Evolutionary conservation across 2,329 filamentous ascomycete species (phyloP).

Genomic region (Scedosporium apiospermum): DNA sequence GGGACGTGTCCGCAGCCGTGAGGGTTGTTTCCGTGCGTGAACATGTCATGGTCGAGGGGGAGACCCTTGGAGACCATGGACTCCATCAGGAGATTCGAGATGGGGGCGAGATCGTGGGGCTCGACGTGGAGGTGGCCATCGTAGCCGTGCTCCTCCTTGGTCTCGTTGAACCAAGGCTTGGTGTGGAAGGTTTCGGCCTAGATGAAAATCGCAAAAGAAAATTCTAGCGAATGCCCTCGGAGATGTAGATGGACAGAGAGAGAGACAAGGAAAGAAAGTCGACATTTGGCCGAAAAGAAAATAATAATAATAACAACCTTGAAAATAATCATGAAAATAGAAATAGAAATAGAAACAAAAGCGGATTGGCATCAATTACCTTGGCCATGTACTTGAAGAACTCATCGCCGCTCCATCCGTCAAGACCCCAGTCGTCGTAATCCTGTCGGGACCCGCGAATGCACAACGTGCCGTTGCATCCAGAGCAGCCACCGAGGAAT

Average conservation of each 20-base stretch:
- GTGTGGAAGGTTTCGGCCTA: constrained; percentile 46
- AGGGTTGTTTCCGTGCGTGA: constrained; percentile 36
- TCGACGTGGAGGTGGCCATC: constrained; percentile 44
- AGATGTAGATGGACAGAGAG: too few species aligned
- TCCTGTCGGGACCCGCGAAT: constrained; percentile 37
- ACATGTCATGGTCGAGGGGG: constrained; percentile 49
- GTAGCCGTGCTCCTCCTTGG: constrained; percentile 36
- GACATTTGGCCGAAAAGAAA: too few species aligned
- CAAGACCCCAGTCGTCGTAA: constrained; percentile 23
- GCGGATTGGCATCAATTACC: constrained; percentile 14
- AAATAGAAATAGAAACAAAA: too few species aligned
- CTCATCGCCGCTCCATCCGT: too few species aligned
- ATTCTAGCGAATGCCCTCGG: too few species aligned
- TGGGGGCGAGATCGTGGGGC: constrained; percentile 49
- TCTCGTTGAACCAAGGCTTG: constrained; percentile 47
- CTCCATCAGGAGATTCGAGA: constrained; percentile 43
- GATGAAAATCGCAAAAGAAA: neutral
- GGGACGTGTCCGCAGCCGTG: constrained; percentile 47
- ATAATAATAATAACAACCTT: too few species aligned
- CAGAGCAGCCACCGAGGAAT: constrained; percentile 38
- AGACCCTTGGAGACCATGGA: constrained; percentile 46
- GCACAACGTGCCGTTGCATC: constrained; percentile 39
- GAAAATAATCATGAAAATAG: too few species aligned
- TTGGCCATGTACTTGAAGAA: too few species aligned
- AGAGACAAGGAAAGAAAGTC: too few species aligned